Evolutionary conservation across 2,329 filamentous ascomycete species (phyloP).

Genomic region (Fusarium sp.): DNA sequence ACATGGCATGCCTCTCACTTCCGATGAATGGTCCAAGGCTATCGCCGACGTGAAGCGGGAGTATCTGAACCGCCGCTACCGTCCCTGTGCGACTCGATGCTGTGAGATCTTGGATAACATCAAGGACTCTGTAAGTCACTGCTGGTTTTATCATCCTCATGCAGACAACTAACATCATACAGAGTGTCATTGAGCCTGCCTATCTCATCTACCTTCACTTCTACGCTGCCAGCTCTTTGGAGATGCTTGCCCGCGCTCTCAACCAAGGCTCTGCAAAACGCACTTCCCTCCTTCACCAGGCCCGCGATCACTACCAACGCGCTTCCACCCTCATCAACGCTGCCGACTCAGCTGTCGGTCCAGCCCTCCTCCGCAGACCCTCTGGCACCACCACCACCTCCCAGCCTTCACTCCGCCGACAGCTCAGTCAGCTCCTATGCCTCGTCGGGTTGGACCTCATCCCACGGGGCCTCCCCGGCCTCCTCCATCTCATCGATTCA

Average conservation of each 20-base stretch:
- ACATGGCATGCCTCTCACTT: conserved; percentile 56
- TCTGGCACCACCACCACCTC: conserved; percentile 49
- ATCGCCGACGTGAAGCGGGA: conserved; percentile 67
- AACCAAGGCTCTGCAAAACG: conserved; percentile 60
- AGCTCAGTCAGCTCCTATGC: conserved; percentile 58
- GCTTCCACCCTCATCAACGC: conserved; percentile 61
- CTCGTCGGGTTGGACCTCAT: conserved; percentile 39
- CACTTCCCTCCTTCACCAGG: conserved; percentile 62
- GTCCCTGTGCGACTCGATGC: conserved; percentile 65
- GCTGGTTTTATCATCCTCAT: background rate
- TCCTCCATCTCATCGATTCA: conserved; percentile 58
- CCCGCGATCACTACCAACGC: conserved; percentile 63
- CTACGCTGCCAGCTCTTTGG: conserved; percentile 70
- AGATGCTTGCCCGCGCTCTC: conserved; percentile 65
- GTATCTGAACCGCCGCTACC: conserved; percentile 63
- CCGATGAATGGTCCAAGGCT: conserved; percentile 63
- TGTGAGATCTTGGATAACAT: conserved; percentile 64
- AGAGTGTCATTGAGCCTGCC: conserved; percentile 61
- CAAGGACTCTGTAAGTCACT: conserved; percentile 56
- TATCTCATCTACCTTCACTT: conserved; percentile 71
- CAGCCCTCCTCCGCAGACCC: conserved; percentile 57
- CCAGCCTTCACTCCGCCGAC: conserved; percentile 56
- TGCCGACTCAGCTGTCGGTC: conserved; percentile 58
- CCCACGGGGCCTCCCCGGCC: conserved; percentile 37
- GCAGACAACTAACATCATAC: conserved; percentile 25